Evolutionary conservation across 345 rosid genomes (phyloP).

Genomic region (Microcos paniculata): DNA sequence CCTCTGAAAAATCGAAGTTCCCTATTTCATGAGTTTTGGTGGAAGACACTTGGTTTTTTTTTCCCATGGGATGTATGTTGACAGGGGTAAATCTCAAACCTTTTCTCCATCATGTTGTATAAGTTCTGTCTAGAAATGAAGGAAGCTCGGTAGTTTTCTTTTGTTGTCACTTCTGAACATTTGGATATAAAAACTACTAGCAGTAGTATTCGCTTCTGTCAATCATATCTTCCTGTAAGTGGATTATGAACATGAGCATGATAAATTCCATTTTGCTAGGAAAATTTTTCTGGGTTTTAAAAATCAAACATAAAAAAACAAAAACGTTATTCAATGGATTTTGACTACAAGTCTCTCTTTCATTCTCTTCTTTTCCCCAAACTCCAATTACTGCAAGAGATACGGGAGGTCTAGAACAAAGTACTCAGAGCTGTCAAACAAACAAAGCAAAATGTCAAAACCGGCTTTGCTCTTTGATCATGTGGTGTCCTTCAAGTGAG

Average conservation of each 20-base stretch:
- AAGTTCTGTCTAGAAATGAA: background rate
- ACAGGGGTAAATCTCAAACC: background rate
- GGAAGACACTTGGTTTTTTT: background rate
- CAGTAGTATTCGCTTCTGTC: background rate
- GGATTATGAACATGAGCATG: background rate
- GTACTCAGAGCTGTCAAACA: no score
- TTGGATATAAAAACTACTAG: background rate
- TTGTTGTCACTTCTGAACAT: background rate
- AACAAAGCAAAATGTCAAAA: no score
- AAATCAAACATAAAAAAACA: background rate
- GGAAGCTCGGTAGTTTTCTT: background rate
- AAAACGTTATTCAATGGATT: background rate
- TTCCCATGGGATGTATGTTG: background rate
- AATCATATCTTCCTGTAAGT: background rate
- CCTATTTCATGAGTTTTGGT: background rate
- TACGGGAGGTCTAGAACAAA: no score
- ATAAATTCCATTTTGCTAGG: background rate
- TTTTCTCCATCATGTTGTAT: background rate
- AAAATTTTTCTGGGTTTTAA: background rate
- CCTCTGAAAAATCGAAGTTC: background rate
- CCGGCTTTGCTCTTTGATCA: no score
- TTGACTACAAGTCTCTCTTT: no score
- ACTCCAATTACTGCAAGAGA: no score
- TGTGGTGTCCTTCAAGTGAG: no score
- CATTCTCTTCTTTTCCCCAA: no score